A percentile compares a stretch with the other conserved stretches of the same genome.
Conservation (phyloP, 2,329 filamentous ascomycete genomes). For the Colletotrichum spaethianum region DNA sequence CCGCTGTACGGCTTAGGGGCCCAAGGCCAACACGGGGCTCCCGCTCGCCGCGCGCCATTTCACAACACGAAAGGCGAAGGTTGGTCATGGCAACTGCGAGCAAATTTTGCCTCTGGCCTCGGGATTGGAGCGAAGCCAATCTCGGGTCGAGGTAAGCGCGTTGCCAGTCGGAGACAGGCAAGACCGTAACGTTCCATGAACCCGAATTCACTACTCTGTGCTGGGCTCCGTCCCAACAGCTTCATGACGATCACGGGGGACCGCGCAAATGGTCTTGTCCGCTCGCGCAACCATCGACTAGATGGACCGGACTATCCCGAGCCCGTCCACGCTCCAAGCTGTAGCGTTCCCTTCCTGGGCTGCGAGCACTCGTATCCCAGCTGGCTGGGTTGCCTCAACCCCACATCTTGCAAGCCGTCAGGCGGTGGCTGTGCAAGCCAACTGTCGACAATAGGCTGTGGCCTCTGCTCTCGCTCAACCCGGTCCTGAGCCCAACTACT, state of each 20-base stretch:
- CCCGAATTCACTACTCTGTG: conserved; percentile 3
- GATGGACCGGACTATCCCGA: neutral
- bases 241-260: neutral
- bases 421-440: conserved; percentile 33
- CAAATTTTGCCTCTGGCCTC: neutral
- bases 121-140: neutral
- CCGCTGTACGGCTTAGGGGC: conserved; percentile 23
- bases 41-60: conserved; percentile 28
- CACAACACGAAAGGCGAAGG: conserved; percentile 26
- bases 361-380: conserved; percentile 36
- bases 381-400: conserved; percentile 20
- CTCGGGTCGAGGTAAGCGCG: neutral
- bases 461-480: conserved; percentile 30
- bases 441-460: conserved; percentile 25
- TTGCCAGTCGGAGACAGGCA: neutral
- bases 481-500: neutral
- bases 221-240: neutral
- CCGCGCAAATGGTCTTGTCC: neutral
- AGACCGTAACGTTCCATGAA: conserved; percentile 27
- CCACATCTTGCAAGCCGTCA: conserved; percentile 17
- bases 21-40: conserved; percentile 30
- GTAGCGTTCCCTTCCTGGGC: neutral
- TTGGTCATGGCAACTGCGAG: neutral
- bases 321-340: neutral
- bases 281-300: neutral